phyloP scores from a whole-genome alignment of 2,329 filamentous ascomycete genomes.

The Cladosporium austrohemisphaericum region DNA sequence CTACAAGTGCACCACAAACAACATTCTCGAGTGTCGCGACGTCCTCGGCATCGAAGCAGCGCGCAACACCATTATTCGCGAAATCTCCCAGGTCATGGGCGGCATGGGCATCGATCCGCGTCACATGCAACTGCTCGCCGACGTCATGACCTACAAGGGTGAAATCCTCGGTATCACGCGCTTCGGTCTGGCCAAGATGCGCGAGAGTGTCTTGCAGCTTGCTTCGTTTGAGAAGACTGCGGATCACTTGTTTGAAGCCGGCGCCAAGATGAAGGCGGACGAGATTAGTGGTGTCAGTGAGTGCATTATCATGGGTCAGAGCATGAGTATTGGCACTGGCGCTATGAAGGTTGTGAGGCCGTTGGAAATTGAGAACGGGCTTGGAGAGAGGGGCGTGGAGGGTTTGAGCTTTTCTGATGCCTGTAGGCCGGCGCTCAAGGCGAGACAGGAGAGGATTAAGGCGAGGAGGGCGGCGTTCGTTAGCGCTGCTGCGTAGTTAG shows the following conservation, averaged over 20 bases:
- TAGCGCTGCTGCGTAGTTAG: conserved; percentile 11
- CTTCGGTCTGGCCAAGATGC: conserved; percentile 94
- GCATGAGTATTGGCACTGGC: conserved; percentile 85
- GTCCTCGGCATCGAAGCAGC: conserved; percentile 95
- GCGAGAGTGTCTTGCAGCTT: conserved; percentile 87
- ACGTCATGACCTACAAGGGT: conserved; percentile 99
- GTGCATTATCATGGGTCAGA: conserved; percentile 98
- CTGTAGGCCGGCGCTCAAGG: conserved; percentile 14
- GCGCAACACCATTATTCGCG: conserved; percentile 78
- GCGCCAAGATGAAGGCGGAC: conserved; percentile 86
- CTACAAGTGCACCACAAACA: conserved; percentile 71
- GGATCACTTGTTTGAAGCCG: conserved; percentile 93
- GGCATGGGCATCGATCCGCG: conserved; percentile 95
- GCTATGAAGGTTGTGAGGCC: conserved; percentile 83
- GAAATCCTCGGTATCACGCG: conserved; percentile 95
- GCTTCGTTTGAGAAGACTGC: conserved; percentile 98
- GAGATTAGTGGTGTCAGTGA: conserved; percentile 90
- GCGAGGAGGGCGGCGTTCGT: conserved; percentile 15
- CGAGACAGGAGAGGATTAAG: conserved; percentile 15
- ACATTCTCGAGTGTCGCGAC: conserved; percentile 81
- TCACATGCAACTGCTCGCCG: conserved; percentile 94
- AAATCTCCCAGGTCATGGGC: conserved; percentile 86
- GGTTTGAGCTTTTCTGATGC: conserved; percentile 4
- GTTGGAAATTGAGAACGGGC: conserved; percentile 48
- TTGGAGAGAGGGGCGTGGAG: conserved; percentile 9